Evolutionary conservation across 495 filamentous ascomycete genomes (phyloP), one percentile per base, ranked within the genome.

Genomic region (Aspergillus steynii): DNA sequence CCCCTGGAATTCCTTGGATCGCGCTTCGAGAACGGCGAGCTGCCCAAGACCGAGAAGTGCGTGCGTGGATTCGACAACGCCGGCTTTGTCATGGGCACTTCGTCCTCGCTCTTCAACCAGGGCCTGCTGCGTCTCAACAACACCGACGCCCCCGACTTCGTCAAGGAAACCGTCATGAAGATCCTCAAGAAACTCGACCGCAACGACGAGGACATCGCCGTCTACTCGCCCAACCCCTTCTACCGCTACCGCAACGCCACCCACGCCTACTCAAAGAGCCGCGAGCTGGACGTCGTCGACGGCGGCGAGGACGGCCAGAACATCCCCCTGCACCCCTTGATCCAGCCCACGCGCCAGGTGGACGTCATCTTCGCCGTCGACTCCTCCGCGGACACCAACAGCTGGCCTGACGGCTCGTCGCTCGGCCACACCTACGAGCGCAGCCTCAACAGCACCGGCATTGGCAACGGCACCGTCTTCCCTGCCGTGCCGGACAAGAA

Each of bases 301-400:
- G 92, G 92, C 29, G 92, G 92, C 32, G 81, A 89, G 71, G 93
- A 96, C 66, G 65, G 84, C n/a, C 90, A 97, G 69, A 96, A 96
- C 75, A 87, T 96, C 56, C 92, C 93, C 0, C 79, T 96, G 2
- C 81, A 92, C 64, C 93, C 93, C 0, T 80, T 93, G 4, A 88
- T 96, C 67, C 91, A 96, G 62, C 90, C 90, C 0, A 7, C 67
- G 12, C 90, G 93, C 29, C 64, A 81, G 52, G 87, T 97, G 49
- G 93, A 96, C 68, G 90, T 96, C 31, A 91, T 96, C 69, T 96
- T 96, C 71, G 93, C 93, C 26, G 79, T 96, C 63, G 93, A 97
- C 75, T 86, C 84, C 56, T 91, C 88, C 6, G 92, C 91, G 29
- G 93, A 96, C 73, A 93, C 88, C 0, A 70, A 79, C 59, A 80